phyloP scores from a whole-genome alignment of 1,139 yeast genomes.

The Citeromyces hawaiiensis region DNA sequence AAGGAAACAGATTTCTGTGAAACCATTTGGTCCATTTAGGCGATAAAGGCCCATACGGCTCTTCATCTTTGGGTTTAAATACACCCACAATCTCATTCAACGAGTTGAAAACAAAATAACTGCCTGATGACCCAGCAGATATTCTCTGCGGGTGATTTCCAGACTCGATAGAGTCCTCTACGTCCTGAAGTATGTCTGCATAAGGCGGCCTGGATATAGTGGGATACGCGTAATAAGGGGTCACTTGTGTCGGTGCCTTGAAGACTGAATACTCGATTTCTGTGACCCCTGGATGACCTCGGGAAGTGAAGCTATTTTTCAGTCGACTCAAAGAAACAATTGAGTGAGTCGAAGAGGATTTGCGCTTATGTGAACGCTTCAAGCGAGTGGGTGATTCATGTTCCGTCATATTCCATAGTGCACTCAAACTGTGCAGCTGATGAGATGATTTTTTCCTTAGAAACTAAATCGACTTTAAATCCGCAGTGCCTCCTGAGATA shows the following conservation, averaged over 20 bases:
- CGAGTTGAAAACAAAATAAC: slow-evolving; percentile 41
- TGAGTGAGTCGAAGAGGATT: not conserved
- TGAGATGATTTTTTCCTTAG: no score
- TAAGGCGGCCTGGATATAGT: slow-evolving; percentile 18
- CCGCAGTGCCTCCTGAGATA: no score
- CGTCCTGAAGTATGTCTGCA: slow-evolving; percentile 22
- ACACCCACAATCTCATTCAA: slow-evolving; percentile 33
- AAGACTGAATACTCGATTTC: slow-evolving; percentile 41
- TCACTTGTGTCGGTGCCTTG: slow-evolving; percentile 21
- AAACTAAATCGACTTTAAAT: no score
- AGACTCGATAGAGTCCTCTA: slow-evolving; percentile 26
- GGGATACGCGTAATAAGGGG: slow-evolving; percentile 15
- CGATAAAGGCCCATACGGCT: slow-evolving; percentile 67
- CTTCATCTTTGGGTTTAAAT: slow-evolving; percentile 73
- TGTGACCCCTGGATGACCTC: slow-evolving; percentile 4
- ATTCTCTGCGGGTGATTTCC: slow-evolving; percentile 38
- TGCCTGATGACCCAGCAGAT: slow-evolving; percentile 58
- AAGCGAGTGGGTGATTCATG: not conserved
- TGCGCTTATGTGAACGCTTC: not conserved
- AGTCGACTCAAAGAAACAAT: not conserved
- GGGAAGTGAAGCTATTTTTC: not conserved
- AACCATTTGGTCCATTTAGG: slow-evolving; percentile 80
- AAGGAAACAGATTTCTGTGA: slow-evolving; percentile 63
- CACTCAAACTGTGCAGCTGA: no score
- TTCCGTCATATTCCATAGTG: not conserved